These are phyloP conservation scores for Quaeritorhiza haematococci DNA, from an alignment of 371 early-diverging fungal species.

Conservation along the genomic window DNA sequence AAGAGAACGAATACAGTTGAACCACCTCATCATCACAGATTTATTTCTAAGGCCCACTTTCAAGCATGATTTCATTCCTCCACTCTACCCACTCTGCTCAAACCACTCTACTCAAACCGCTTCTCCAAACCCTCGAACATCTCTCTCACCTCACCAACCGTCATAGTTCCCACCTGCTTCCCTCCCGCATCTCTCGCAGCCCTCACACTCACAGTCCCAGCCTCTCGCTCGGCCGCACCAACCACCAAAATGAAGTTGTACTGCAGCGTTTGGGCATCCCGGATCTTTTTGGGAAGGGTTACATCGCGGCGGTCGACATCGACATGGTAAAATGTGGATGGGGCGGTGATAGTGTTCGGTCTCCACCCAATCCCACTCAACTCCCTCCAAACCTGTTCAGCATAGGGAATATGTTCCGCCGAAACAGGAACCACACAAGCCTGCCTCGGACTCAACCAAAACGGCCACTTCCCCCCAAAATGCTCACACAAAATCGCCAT, in stretches of 20 bases:
- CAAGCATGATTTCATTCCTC: too few relatives aligned
- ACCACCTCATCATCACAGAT: too few relatives aligned
- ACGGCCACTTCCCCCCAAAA: conserved; percentile 78
- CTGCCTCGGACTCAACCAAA: conserved; percentile 66
- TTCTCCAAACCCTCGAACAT: conserved; percentile 41
- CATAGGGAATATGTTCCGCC: conserved; percentile 22
- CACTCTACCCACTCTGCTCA: too few relatives aligned
- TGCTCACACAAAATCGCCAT: conserved; percentile 92
- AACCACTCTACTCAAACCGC: conserved; percentile 38
- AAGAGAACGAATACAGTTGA: too few relatives aligned
- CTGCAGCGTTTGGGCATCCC: conserved; percentile 66
- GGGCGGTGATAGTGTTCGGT: neutral
- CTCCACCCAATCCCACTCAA: conserved; percentile 16
- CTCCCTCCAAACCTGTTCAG: conserved; percentile 25
- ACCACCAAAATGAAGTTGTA: conserved; percentile 55
- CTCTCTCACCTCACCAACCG: conserved; percentile 34
- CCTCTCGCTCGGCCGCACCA: conserved; percentile 47
- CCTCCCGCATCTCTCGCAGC: conserved; percentile 14
- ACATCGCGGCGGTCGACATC: conserved; percentile 43
- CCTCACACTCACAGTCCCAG: conserved; percentile 32
- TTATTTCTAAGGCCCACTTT: too few relatives aligned
- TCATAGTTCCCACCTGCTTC: conserved; percentile 31
- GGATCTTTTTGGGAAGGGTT: conserved; percentile 48
- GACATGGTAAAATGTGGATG: conserved; percentile 36
- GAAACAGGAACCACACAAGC: conserved; percentile 47